These are phyloP conservation scores for Chlorella sp. DNA, from an alignment of 139 green algal species.

Conservation along the genomic window DNA sequence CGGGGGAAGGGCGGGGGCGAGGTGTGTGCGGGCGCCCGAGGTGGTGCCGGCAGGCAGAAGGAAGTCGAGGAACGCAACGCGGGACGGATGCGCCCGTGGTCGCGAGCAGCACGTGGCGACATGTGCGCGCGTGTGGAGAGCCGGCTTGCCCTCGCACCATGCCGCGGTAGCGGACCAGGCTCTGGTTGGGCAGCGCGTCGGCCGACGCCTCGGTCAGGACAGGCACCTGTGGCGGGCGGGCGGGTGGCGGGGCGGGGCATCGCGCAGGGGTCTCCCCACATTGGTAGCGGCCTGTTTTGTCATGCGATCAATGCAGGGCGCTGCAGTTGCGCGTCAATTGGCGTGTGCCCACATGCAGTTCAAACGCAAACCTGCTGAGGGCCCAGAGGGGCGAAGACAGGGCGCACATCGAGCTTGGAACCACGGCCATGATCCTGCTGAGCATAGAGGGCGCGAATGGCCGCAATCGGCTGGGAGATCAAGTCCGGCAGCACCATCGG, in stretches of 20 bases:
- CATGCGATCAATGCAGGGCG: not conserved
- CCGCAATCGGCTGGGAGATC: too few species aligned
- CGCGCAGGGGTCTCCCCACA: not conserved
- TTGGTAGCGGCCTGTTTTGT: not conserved
- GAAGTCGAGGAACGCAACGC: not conserved
- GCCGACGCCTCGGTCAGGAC: slow-evolving; percentile 32
- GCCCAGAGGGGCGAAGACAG: not conserved
- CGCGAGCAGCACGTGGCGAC: not conserved
- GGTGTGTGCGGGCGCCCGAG: too few species aligned
- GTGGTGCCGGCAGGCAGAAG: not conserved
- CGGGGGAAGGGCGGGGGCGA: too few species aligned
- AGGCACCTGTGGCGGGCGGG: too few species aligned
- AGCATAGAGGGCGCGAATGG: too few species aligned
- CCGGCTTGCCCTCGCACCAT: too few species aligned
- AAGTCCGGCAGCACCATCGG: too few species aligned
- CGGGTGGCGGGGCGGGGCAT: too few species aligned
- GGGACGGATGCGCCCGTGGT: not conserved
- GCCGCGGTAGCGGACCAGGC: slow-evolving; percentile 62
- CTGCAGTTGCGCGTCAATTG: not conserved
- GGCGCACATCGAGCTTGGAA: too few species aligned
- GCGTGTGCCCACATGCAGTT: not conserved
- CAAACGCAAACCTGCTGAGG: not conserved
- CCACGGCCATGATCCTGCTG: too few species aligned
- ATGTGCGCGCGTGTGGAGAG: not conserved
- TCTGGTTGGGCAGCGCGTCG: slow-evolving; percentile 54